A percentile compares a stretch with the other conserved stretches of the same genome.
Conservation (phyloP, 768 basidiomycete genomes). For the Kwoniella dejecticola region DNA sequence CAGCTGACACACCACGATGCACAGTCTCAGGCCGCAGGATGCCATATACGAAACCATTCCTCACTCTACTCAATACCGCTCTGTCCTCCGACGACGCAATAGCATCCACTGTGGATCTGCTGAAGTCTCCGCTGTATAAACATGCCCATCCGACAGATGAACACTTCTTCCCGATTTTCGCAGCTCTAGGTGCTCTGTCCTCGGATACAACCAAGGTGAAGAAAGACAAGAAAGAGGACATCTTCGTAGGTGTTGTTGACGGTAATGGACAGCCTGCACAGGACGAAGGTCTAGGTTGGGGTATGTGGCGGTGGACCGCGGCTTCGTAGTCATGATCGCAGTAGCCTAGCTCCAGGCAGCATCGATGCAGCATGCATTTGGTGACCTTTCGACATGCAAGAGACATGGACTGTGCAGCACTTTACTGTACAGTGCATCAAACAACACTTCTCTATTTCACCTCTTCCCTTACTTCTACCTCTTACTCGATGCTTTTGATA, state of each 20-base stretch:
- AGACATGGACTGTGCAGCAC: too few species aligned
- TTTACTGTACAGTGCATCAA: too few species aligned
- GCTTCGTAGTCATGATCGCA: too few species aligned
- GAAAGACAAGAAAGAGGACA: slow-evolving; percentile 29
- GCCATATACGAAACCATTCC: slow-evolving; percentile 35
- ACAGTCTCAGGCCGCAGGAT: slow-evolving; percentile 28
- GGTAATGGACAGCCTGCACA: slow-evolving; percentile 9
- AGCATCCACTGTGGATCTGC: slow-evolving; percentile 55
- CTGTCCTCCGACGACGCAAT: slow-evolving; percentile 20
- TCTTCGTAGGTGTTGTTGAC: slow-evolving; percentile 33
- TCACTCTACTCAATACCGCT: slow-evolving; percentile 19
- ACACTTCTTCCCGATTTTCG: slow-evolving; percentile 77
- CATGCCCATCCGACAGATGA: slow-evolving; percentile 74
- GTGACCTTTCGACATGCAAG: too few species aligned
- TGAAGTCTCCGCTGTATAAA: slow-evolving; percentile 66
- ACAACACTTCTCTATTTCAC: too few species aligned
- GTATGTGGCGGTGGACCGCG: slow-evolving; percentile 14
- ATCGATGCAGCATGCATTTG: too few species aligned
- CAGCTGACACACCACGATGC: too few species aligned
- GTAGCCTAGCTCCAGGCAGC: too few species aligned
- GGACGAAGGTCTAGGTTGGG: slow-evolving; percentile 46
- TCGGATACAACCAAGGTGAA: slow-evolving; percentile 36
- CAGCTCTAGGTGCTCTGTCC: slow-evolving; percentile 64
- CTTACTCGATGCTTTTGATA: too few species aligned
- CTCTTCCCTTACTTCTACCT: too few species aligned